These are phyloP conservation scores for Colletotrichum sidae DNA, from an alignment of 2,329 filamentous ascomycete species.

Conservation along the genomic window DNA sequence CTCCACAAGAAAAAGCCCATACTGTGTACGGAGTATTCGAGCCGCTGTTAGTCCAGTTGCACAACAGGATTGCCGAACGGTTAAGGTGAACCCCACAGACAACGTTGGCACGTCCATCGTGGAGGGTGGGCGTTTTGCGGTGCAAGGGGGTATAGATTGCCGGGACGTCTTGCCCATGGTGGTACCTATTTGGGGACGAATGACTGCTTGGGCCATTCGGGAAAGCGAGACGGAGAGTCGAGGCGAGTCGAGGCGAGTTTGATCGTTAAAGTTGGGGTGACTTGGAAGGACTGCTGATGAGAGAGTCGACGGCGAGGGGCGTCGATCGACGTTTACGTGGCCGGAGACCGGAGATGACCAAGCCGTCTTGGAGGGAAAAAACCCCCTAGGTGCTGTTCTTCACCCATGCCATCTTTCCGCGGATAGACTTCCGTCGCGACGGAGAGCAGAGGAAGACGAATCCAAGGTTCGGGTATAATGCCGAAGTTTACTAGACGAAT, in stretches of 20 bases:
- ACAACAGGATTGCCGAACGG: constrained; percentile 24
- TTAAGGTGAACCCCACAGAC: constrained; percentile 31
- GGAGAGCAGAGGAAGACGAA: not conserved
- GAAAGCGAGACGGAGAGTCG: not conserved
- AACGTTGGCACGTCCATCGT: constrained; percentile 27
- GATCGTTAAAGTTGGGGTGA: not conserved
- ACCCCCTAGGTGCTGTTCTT: not conserved
- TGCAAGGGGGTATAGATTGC: constrained; percentile 20
- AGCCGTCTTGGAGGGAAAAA: not conserved
- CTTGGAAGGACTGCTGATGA: constrained; percentile 10
- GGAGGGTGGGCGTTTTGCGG: constrained; percentile 10
- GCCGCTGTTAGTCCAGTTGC: constrained; percentile 9
- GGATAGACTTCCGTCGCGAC: not conserved
- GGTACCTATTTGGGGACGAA: constrained; percentile 22
- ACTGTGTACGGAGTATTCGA: not conserved
- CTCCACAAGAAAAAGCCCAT: no score
- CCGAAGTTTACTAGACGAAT: no score
- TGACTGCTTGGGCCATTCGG: constrained; percentile 7
- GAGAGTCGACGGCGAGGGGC: constrained; percentile 16
- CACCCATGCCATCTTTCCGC: constrained; percentile 1
- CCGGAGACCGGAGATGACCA: constrained; percentile 13
- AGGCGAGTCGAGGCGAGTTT: not conserved
- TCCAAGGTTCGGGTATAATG: no score
- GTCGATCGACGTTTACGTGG: constrained; percentile 32
- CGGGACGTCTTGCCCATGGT: constrained; percentile 15